Base-by-base conservation (phyloP, 1,139 yeast species). In the Candida albicans region DNA sequence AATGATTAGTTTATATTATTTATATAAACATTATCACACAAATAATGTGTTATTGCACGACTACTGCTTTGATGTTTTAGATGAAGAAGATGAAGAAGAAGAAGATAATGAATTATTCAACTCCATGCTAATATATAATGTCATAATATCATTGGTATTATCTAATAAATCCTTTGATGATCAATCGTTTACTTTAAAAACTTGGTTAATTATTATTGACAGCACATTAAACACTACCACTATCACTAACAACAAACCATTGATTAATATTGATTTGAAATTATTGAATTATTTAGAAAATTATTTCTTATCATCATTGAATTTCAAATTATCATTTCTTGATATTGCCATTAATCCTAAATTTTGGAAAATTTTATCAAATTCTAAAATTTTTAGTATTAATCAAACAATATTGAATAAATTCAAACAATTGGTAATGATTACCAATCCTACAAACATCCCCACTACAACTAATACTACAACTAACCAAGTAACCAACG, bases 161-260 rank as follows among this genome's bases (percentile, higher is more conserved):
- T 62, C 80, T 31, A 77, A 77, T 56, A 77, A 77, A 55, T 62
- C 73, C 12, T 67, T 62, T 46, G 79, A 77, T 54, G 82, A 77
- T 52, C 78, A 75, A 44, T 71, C 77, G 39, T 77, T 76, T 50
- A 75, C 81, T 1, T 61, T 76, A 49, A 76, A 76, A 50, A 77
- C 82, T 4, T 77, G 82, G 82, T 45, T 56, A 31, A 57, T 51
- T n/a, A 51, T 51, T 9, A 51, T 51, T 13, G 42, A 48, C 12
- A 51, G 46, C 26, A 45, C 52, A 22, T 43, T 35, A 30, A 37
- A 40, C 29, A 28, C n/a, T n/a, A n/a, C n/a, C n/a, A n/a, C n/a
- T n/a, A 31, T 15, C 28, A 26, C n/a, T 8, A 28, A 25, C n/a
- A 4, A 24, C 8, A 33, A 30, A 8, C 33, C 29, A 22, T 12